These are phyloP conservation scores for Candida germanica DNA, from an alignment of 805 yeast species.

Conservation along the genomic window DNA sequence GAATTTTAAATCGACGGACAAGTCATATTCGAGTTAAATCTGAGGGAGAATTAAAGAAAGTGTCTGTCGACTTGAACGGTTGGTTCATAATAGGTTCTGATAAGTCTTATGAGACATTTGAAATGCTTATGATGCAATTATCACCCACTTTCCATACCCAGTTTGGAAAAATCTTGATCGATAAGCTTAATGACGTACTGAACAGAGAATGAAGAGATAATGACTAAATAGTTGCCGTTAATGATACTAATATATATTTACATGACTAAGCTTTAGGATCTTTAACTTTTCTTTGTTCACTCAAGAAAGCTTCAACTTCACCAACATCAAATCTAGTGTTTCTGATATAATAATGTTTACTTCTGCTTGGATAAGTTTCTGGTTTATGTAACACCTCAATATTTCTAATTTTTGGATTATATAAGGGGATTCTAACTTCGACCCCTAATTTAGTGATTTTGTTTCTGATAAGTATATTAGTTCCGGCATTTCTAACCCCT, in stretches of 20 bases:
- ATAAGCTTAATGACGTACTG: constrained; percentile 12
- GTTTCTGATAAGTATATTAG: constrained; percentile 79
- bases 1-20: neutral
- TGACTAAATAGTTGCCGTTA: no score
- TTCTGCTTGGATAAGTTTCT: constrained; percentile 64
- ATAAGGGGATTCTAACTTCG: constrained; percentile 77
- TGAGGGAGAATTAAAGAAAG: constrained; percentile 14
- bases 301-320: constrained; percentile 51
- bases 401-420: constrained; percentile 72
- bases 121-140: constrained; percentile 25
- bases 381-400: constrained; percentile 80
- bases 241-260: constrained; percentile 1
- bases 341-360: constrained; percentile 89
- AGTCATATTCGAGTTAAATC: constrained; percentile 13
- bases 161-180: constrained; percentile 19
- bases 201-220: no score
- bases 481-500: constrained; percentile 55
- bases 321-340: constrained; percentile 72
- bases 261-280: no score
- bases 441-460: constrained; percentile 81
- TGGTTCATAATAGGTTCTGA: constrained; percentile 21
- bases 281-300: constrained; percentile 18
- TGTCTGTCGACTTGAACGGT: constrained; percentile 26
- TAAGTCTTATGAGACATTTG: constrained; percentile 27
- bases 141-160: constrained; percentile 20